Percentiles rank a stretch among this genome's conserved stretches.
phyloP scores from a whole-genome alignment of 129 eudicot species.

The carrot (Daucus carota) region DH1_v3.0 NC_030382.2:49405001-49405500 shows the following conservation, averaged over 20 bases:
- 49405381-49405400: neutral
- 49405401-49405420: neutral
- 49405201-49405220: neutral
- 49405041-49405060: neutral
- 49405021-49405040: slow-evolving; percentile 5
- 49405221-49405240: neutral
- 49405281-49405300: neutral
- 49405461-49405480: neutral
- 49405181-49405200: neutral
- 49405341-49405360: neutral
- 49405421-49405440: neutral
- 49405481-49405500: neutral
- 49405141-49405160: neutral
- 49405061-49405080: neutral
- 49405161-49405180: neutral
- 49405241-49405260: neutral
- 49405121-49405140: neutral
- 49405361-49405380: neutral
- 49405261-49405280: neutral
- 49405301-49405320: neutral
- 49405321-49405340: neutral
- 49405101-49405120: neutral
- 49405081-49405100: neutral
- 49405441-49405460: neutral
- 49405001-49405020: slow-evolving; percentile 97